Evolutionary conservation across 164 flowering plant genomes (phyloP), one percentile per base, ranked within the genome.

Genomic region (Macadamia tetraphylla): DNA sequence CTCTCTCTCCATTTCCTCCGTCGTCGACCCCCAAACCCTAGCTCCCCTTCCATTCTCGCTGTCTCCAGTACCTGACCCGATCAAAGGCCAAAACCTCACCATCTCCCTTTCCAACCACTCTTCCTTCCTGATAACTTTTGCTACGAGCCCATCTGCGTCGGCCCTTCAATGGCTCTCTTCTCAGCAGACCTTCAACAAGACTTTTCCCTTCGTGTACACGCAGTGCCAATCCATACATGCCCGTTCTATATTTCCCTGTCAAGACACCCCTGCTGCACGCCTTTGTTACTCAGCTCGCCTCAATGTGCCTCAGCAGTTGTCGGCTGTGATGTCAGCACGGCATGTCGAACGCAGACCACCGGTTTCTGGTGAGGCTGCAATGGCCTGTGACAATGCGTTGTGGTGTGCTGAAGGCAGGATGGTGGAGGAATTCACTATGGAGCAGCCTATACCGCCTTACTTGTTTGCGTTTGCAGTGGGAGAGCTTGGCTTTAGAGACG

Each of bases 151-250:
- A 5, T 59, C 79, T 9, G 83, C 95, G 18, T 85, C 97, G 1
- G 98, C 98, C 10, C 92, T 94, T 56, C 98, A 94, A 63, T 94
- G 98, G 97, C 88, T 94, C 11, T 76, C 87, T 0, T 97, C 97
- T 1, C 83, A 86, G 0, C 97, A 91, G 62, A 94, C 98, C 0
- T 80, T 81, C 65, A 79, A 78, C 75, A 89, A 87, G 48, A 70
- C 70, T 11, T 65, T 60, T 11, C 97, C 95, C 1, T 94, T 85
- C 67, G 95, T 90, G 42, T 94, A 88, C 81, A 94, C 98, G 0
- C 98, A 94, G 67, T 94, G 97, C 74, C 97, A 92, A 76, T 58
- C 97, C 29, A 89, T 94, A 55, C 97, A 94, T 74, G 95, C 97
- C 3, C 81, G 97, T 29, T 85, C 95, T 17, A 77, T 94, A 30